These are phyloP conservation scores for Yarrowia alimentaria DNA, from an alignment of 805 yeast genomes.

Conservation along the genomic window DNA sequence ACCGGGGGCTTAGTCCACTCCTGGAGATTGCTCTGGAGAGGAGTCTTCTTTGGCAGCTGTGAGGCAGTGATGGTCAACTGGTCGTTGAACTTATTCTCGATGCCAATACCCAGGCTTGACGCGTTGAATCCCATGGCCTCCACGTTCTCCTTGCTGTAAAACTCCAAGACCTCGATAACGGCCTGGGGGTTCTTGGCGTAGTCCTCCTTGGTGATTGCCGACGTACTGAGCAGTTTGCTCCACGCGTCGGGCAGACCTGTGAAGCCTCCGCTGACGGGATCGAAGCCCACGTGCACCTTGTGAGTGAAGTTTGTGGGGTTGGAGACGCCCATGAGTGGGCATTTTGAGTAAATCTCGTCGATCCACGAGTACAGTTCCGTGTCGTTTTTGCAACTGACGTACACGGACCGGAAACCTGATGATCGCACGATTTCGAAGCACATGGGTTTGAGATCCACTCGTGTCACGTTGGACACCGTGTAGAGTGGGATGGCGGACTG, in stretches of 20 bases:
- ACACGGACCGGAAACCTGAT: slow-evolving; percentile 56
- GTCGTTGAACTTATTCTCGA: slow-evolving; percentile 20
- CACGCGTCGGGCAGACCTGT: slow-evolving; percentile 93
- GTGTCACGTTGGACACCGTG: slow-evolving; percentile 60
- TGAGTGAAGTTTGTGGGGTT: slow-evolving; percentile 94
- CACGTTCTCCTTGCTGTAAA: slow-evolving; percentile 48
- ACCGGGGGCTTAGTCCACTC: slow-evolving; percentile 28
- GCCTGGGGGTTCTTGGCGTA: slow-evolving; percentile 92
- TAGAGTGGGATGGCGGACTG: slow-evolving; percentile 50
- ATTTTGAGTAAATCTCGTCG: slow-evolving; percentile 63
- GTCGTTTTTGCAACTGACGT: slow-evolving; percentile 72
- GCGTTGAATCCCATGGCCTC: slow-evolving; percentile 30
- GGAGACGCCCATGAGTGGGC: slow-evolving; percentile 59
- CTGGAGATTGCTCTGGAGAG: slow-evolving; percentile 18
- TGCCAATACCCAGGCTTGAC: slow-evolving; percentile 16
- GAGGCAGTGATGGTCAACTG: slow-evolving; percentile 17
- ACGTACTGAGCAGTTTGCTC: slow-evolving; percentile 77
- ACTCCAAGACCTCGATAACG: slow-evolving; percentile 85
- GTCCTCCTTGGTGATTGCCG: slow-evolving; percentile 85
- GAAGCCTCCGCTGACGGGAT: slow-evolving; percentile 76
- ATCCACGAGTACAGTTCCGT: slow-evolving; percentile 86
- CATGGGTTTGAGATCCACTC: slow-evolving; percentile 69
- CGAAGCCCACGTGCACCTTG: slow-evolving; percentile 92
- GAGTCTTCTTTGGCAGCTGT: slow-evolving; percentile 20
- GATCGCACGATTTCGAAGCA: slow-evolving; percentile 69